Base-by-base conservation (phyloP, 73 alveolate species). In the Paramecium pentaurelia region DNA sequence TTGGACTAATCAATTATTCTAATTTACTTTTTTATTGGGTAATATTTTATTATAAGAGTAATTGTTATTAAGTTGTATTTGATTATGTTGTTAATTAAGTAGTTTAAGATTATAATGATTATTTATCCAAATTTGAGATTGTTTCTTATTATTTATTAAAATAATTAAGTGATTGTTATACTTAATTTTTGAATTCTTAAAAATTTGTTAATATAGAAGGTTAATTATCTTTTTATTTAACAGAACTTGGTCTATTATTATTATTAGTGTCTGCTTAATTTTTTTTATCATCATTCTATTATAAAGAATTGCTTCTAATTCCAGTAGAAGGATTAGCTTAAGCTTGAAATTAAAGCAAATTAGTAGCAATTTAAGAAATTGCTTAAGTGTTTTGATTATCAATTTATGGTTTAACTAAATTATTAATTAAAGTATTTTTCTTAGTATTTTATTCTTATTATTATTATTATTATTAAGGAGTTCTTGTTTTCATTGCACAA, bases 1-100 rank as follows among this genome's bases (percentile, higher is more conserved):
- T 80, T 8, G 91, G 91, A 47, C 91, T 80, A 42, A 80, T 80
- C 25, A 80, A 42, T 49, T 80, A 80, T 16, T 80, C 91, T 80
- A 80, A 80, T 80, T 80, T 80, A 27, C 58, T 45, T 12, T 80
- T 80, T 49, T 80, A 14, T 49, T 80, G 0, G 6, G 22, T 32
- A 27, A 1, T 49, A 22, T 30, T 30, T 75, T 38, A 42, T 42
- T 30, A 38, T 16, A 12, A 37, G 9, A 32, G 18, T 75, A 30
- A 38, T 16, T 36, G 8, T 64, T 64, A 64, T 75, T 75, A 80
- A 6, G 47, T 20, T 6, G 91, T 25, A 42, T 22, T 73, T 37
- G 40, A 37, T 40, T 73, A 73, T 73, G 87, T n/a, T 36, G 87
- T 37, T 11, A 54, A 16, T 54, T 54, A 14, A 16, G 70, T 64